These are phyloP conservation scores for Hypsizygus marmoreus DNA, from an alignment of 768 basidiomycete genomes.

Conservation along the genomic window DNA sequence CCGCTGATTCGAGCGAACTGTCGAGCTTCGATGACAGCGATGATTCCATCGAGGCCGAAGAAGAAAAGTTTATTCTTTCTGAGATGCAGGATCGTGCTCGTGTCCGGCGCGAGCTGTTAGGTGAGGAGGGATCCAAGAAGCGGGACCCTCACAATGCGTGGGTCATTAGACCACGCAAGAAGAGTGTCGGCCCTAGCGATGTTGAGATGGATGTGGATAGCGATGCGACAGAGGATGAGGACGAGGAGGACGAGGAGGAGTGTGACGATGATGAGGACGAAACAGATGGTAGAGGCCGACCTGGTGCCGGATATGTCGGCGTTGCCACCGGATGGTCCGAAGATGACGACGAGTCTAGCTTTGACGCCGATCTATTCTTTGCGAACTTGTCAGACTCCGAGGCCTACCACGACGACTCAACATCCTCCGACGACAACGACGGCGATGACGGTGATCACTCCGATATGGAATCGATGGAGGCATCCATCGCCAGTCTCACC, in stretches of 20 bases:
- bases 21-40: slow-evolving; percentile 53
- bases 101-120: slow-evolving; percentile 60
- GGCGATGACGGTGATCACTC: slow-evolving; percentile 50
- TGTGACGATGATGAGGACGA: slow-evolving; percentile 48
- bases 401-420: slow-evolving; percentile 30
- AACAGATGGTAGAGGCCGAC: slow-evolving; percentile 42
- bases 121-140: slow-evolving; percentile 47
- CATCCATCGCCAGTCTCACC: slow-evolving; percentile 28
- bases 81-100: slow-evolving; percentile 53
- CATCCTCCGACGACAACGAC: slow-evolving; percentile 25
- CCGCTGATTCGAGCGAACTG: slow-evolving; percentile 41
- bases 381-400: slow-evolving; percentile 69
- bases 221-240: slow-evolving; percentile 62
- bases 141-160: slow-evolving; percentile 52
- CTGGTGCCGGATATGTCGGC: slow-evolving; percentile 52
- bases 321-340: slow-evolving; percentile 77
- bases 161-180: slow-evolving; percentile 71
- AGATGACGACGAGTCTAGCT: slow-evolving; percentile 72
- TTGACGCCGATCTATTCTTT: slow-evolving; percentile 86
- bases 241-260: slow-evolving; percentile 49
- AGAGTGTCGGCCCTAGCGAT: slow-evolving; percentile 66
- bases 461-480: slow-evolving; percentile 38
- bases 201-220: slow-evolving; percentile 66
- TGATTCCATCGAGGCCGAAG: slow-evolving; percentile 60
- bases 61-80: slow-evolving; percentile 58